Evolutionary conservation across 129 eudicot genomes (phyloP).

Genomic region (Artemisia annua): DNA sequence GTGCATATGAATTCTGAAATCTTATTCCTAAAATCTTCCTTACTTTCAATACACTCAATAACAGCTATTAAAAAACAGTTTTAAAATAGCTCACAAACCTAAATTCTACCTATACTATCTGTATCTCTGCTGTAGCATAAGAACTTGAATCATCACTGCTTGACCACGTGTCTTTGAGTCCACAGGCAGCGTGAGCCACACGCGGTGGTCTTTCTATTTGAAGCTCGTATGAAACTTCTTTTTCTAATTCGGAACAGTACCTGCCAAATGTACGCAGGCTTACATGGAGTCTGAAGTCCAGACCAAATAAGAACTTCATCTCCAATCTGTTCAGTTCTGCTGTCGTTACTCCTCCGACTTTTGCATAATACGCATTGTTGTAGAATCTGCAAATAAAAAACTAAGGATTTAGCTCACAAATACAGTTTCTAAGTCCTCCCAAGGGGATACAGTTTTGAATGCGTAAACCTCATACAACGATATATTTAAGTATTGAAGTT

Average conservation of each 20-base stretch:
- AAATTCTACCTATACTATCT: slow-evolving; percentile 20
- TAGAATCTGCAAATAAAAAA: slow-evolving; percentile 31
- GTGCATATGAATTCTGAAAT: too few relatives aligned
- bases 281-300: slow-evolving; percentile 63
- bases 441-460: too few relatives aligned
- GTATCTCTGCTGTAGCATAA: slow-evolving; percentile 33
- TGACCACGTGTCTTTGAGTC: slow-evolving; percentile 32
- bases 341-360: slow-evolving; percentile 79
- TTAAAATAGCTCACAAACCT: neutral
- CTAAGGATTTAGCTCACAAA: neutral
- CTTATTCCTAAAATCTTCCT: slow-evolving; percentile 11
- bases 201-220: slow-evolving; percentile 37
- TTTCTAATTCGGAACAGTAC: slow-evolving; percentile 49
- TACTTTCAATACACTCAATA: neutral
- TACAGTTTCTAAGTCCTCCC: neutral
- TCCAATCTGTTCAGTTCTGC: slow-evolving; percentile 68
- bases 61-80: slow-evolving; percentile 1
- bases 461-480: too few relatives aligned
- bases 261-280: slow-evolving; percentile 44
- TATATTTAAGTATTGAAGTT: too few relatives aligned
- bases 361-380: slow-evolving; percentile 77
- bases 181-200: slow-evolving; percentile 25
- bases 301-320: slow-evolving; percentile 42
- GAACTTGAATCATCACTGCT: slow-evolving; percentile 33
- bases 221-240: slow-evolving; percentile 22